phyloP scores from a whole-genome alignment of 345 rosid species.

The Gossypium raimondii region DNA sequence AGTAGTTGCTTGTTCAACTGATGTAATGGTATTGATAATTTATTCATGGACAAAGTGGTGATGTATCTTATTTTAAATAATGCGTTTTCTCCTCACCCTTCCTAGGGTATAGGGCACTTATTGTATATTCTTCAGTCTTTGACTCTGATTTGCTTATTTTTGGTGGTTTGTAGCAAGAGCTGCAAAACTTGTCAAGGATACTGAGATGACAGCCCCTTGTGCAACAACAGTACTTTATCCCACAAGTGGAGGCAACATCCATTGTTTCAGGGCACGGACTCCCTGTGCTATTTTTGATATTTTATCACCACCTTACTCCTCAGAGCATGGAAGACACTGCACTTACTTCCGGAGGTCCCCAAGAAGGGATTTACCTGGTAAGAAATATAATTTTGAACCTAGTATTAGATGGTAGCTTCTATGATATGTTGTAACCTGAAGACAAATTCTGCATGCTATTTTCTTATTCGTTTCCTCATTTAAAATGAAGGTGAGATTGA shows the following conservation, averaged over 20 bases:
- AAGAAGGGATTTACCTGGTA: slow-evolving; percentile 60
- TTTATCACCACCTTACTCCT: slow-evolving; percentile 68
- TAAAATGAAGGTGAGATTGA: slow-evolving; percentile 54
- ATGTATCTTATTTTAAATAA: background rate
- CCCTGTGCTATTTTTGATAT: slow-evolving; percentile 78
- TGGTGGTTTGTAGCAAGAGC: slow-evolving; percentile 62
- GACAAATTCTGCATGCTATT: background rate
- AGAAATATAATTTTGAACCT: background rate
- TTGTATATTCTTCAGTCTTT: background rate
- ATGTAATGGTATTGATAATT: background rate
- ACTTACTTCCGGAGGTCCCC: slow-evolving; percentile 53
- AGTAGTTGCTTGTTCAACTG: background rate
- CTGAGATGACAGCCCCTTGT: slow-evolving; percentile 61
- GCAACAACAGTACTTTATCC: slow-evolving; percentile 67
- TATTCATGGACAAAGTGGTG: background rate
- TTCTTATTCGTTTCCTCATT: background rate
- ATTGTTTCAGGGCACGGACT: slow-evolving; percentile 66
- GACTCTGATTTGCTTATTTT: slow-evolving; percentile 3
- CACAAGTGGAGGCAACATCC: slow-evolving; percentile 75
- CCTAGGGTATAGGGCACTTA: background rate
- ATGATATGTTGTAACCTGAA: background rate
- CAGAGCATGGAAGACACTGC: slow-evolving; percentile 59
- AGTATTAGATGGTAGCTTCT: background rate
- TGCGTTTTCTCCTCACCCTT: background rate
- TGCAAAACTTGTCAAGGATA: slow-evolving; percentile 62